Evolutionary conservation across 2,329 filamentous ascomycete genomes (phyloP), one percentile per base, ranked within the genome.

Genomic region (Alternaria alternata): DNA sequence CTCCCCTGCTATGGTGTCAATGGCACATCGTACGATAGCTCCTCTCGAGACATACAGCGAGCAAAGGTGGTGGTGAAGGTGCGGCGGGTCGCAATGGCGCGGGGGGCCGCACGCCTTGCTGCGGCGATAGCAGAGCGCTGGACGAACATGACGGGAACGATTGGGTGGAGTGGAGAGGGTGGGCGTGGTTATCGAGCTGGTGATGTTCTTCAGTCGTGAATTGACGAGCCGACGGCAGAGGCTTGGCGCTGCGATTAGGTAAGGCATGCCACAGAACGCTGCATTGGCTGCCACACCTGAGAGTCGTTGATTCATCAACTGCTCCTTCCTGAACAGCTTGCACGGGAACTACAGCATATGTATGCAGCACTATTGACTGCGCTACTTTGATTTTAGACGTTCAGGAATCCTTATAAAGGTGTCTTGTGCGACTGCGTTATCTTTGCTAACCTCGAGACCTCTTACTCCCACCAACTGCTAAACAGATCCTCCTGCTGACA

Each of bases 61-160:
- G 78, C 75, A 65, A 82, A 75, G 56, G 80, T 79, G 67, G 78
- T 79, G 64, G 81, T 78, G 72, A 85, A 84, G 60, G 79, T 79
- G 74, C 82, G 81, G 61, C 73, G 75, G 67, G 46, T 49, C 30
- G 78, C 75, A 61, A 78, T 63, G 64, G 79, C 79, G 64, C 73
- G 71, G 63, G 80, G 72, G 67, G 80, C 78, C 57, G 76, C 76
- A 69, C 81, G 81, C 76, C 81, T 78, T 62, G 78, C 78, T 65
- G 83, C 79, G 70, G 80, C 79, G 60, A 83, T 75, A 62, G 80
- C 82, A 64, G 82, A 83, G 75, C 83, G 82, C 70, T 83, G 81
- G 75, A 84, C 78, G 71, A 84, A 80, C 79, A 81, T 81, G 70
- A 72, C 72, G 73, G 62, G 63, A 60, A 71, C 71, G 75, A 78